These are phyloP conservation scores for Candida glucosophila DNA, from an alignment of 1,139 yeast species.

Conservation along the genomic window DNA sequence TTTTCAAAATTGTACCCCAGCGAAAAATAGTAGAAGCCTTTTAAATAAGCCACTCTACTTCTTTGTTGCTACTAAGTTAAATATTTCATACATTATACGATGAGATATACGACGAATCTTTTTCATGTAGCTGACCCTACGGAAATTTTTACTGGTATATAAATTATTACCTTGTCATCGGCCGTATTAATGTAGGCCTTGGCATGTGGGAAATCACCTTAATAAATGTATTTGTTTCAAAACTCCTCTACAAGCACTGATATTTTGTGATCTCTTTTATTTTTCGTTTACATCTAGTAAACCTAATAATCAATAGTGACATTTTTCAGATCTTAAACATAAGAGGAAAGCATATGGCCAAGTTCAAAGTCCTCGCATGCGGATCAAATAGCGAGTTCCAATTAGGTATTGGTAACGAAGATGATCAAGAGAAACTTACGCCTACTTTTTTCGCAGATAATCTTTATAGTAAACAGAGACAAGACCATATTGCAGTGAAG, in stretches of 20 bases:
- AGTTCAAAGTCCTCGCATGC: constrained; percentile 38
- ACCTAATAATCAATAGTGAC: neutral
- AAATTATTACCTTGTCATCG: neutral
- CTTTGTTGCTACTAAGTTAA: too few relatives aligned
- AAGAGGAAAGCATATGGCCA: constrained; percentile 1
- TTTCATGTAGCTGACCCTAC: too few relatives aligned
- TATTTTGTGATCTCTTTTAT: neutral
- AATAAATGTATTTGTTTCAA: too few relatives aligned
- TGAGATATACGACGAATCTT: too few relatives aligned
- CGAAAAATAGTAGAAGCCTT: too few relatives aligned
- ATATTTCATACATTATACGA: too few relatives aligned
- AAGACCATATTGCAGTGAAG: constrained; percentile 4
- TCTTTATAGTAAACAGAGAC: constrained; percentile 6
- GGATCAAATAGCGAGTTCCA: constrained; percentile 85
- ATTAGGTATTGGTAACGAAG: constrained; percentile 53
- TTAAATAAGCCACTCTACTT: too few relatives aligned
- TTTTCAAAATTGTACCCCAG: too few relatives aligned
- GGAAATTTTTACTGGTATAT: too few relatives aligned
- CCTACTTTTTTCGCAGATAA: constrained; percentile 13
- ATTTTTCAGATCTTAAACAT: neutral
- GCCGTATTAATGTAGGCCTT: neutral
- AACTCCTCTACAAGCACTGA: too few relatives aligned
- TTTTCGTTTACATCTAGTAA: neutral
- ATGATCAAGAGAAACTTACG: constrained; percentile 37
- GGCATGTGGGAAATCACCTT: too few relatives aligned